These are phyloP conservation scores for Niebla homalea DNA, from an alignment of 495 filamentous ascomycete species.

Conservation along the genomic window DNA sequence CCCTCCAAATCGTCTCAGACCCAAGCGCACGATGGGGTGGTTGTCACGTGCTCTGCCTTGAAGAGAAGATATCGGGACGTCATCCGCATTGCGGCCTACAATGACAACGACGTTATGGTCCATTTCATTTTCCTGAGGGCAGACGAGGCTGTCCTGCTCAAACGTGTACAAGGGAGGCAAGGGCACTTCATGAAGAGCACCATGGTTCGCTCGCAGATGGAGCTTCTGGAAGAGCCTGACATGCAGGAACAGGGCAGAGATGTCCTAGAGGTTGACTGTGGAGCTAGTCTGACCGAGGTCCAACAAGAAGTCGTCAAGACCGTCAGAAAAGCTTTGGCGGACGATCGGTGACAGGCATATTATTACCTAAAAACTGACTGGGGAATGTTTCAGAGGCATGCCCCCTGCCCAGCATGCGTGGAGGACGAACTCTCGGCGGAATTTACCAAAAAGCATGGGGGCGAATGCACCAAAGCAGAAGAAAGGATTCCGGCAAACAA, in stretches of 20 bases:
- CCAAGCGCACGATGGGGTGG: constrained; percentile 56
- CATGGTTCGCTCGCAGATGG: constrained; percentile 93
- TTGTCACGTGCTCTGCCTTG: constrained; percentile 89
- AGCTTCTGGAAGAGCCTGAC: constrained; percentile 68
- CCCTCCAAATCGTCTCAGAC: constrained; percentile 30
- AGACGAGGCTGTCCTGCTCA: constrained; percentile 55
- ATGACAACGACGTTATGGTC: constrained; percentile 59
- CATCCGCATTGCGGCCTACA: constrained; percentile 77
- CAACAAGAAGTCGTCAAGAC: constrained; percentile 41
- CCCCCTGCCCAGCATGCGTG: not conserved
- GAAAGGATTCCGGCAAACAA: not conserved
- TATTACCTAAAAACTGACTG: not conserved
- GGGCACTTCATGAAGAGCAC: constrained; percentile 93
- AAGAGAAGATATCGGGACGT: constrained; percentile 98
- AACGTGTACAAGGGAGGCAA: constrained; percentile 58
- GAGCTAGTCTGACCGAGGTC: constrained; percentile 49
- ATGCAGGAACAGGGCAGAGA: constrained; percentile 55
- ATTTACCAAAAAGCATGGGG: not conserved
- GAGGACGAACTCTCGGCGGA: not conserved
- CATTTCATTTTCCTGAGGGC: constrained; percentile 91
- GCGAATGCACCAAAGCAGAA: not conserved
- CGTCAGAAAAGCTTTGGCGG: constrained; percentile 13
- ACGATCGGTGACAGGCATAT: constrained; percentile 14
- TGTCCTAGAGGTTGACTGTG: constrained; percentile 72
- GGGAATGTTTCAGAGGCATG: not conserved